Evolutionary conservation across 2,329 filamentous ascomycete genomes (phyloP).

Genomic region (Gnomoniopsis sp.): DNA sequence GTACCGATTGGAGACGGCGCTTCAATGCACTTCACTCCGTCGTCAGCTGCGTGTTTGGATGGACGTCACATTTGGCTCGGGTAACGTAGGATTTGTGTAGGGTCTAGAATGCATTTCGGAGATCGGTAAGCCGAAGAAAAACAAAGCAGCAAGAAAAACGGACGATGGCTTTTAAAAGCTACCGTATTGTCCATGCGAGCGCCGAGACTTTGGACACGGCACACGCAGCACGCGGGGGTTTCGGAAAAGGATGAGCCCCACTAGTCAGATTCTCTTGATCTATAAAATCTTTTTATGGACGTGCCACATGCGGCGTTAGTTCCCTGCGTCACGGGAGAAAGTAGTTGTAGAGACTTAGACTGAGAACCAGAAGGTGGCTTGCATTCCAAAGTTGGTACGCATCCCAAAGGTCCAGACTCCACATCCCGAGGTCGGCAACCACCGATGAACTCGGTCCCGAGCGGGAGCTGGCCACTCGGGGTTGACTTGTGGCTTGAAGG

Average conservation of each 20-base stretch:
- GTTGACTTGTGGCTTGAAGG: not conserved
- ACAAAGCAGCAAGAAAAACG: not conserved
- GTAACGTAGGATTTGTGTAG: not conserved
- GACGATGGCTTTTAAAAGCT: not conserved
- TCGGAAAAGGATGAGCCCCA: not conserved
- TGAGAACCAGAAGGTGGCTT: too few species aligned
- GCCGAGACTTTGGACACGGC: not conserved
- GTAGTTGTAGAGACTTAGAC: too few species aligned
- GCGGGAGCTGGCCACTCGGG: not conserved
- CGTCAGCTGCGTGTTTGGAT: too few species aligned
- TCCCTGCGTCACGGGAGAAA: too few species aligned
- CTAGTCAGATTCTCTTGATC: not conserved
- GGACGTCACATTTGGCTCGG: too few species aligned
- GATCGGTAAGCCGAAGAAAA: not conserved
- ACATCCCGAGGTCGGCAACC: not conserved
- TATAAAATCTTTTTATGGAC: too few species aligned
- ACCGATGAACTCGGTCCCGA: not conserved
- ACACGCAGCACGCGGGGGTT: not conserved
- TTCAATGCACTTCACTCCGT: too few species aligned
- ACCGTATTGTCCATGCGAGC: not conserved
- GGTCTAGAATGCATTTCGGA: not conserved
- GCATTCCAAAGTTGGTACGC: too few species aligned
- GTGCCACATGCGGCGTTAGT: too few species aligned
- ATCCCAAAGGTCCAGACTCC: too few species aligned
- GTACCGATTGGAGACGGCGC: too few species aligned